Evolutionary conservation across 2,329 filamentous ascomycete genomes (phyloP), one percentile per base, ranked within the genome.

Genomic region (Dactylellina sp.): DNA sequence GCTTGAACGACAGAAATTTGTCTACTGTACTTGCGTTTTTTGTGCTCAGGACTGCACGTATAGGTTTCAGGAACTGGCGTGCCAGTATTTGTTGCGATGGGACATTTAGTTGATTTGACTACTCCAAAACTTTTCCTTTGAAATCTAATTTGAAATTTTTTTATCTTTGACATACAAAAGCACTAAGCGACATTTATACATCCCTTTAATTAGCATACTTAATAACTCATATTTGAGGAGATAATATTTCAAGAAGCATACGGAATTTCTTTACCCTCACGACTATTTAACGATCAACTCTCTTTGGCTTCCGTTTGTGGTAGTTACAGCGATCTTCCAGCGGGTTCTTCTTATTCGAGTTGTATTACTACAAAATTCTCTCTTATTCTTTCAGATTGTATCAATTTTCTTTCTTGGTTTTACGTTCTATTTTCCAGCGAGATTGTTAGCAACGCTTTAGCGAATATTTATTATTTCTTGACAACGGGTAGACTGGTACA

Each of bases 61-160:
- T 14, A 52, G 63, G 53, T 59, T 55, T 59, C 63, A 59, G 52
- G 9, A 59, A 50, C 53, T 44, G 42, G 63, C 35, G 28, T 50
- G 42, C 18, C 50, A n/a, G 20, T 6, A 20, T 50, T 52, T 24
- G 20, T 52, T 20, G 16, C 50, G n/a, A 39, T 5, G 44, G 44
- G 44, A 11, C 44, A 14, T 28, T 28, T 3, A 42, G 12, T 12
- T 6, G 5, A n/a, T 42, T 18, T 3, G 6, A 46, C 4, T 9
- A 22, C 20, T 46, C 20, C n/a, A 24, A 3, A 16, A 24, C 4
- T 20, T 46, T 46, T 46, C 20, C 9, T 46, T 18, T 22, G 4
- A 24, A 22, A 46, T 20, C 42, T 22, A 24, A 46, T 5, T 4
- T 42, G 32, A 12, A n/a, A n/a, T n/a, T n/a, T n/a, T n/a, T n/a